Conservation (phyloP, 2,329 filamentous ascomycete species). For the Fusarium incarnatum region DNA sequence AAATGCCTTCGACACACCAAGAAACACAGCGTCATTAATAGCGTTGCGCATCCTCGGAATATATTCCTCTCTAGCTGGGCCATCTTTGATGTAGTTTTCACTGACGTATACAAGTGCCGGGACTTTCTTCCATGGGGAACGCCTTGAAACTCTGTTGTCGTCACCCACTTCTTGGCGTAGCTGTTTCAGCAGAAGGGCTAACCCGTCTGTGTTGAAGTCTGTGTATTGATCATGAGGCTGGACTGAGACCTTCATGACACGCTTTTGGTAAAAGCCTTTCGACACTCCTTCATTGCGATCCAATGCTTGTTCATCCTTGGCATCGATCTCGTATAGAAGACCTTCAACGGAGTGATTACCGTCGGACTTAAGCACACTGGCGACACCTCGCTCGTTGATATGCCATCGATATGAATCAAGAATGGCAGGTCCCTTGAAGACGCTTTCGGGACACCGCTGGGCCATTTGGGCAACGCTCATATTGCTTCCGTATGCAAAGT, state of each 20-base stretch:
- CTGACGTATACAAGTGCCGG: conserved; percentile 8
- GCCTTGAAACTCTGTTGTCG: neutral
- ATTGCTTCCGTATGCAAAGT: conserved; percentile 17
- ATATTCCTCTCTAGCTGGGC: conserved; percentile 8
- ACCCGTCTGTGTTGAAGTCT: neutral
- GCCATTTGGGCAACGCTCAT: conserved; percentile 14
- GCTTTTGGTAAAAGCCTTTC: conserved; percentile 5
- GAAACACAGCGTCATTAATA: neutral
- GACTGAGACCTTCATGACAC: neutral
- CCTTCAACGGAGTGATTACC: conserved; percentile 1
- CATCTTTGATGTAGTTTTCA: neutral
- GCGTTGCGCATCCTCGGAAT: conserved; percentile 1
- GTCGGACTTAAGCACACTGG: neutral
- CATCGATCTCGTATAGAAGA: neutral
- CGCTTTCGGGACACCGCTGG: conserved; percentile 6
- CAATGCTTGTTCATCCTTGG: neutral
- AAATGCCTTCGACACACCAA: neutral
- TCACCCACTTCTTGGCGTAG: neutral
- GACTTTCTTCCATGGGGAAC: neutral
- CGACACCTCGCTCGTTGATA: conserved; percentile 9
- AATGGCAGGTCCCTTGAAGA: conserved; percentile 11
- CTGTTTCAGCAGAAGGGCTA: conserved; percentile 1
- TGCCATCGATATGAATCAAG: conserved; percentile 6
- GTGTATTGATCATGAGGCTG: neutral
- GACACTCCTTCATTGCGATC: conserved; percentile 12